Evolutionary conservation across 2,329 filamentous ascomycete genomes (phyloP), one percentile per base, ranked within the genome.

Genomic region (Ploettnerulaceae sp.): DNA sequence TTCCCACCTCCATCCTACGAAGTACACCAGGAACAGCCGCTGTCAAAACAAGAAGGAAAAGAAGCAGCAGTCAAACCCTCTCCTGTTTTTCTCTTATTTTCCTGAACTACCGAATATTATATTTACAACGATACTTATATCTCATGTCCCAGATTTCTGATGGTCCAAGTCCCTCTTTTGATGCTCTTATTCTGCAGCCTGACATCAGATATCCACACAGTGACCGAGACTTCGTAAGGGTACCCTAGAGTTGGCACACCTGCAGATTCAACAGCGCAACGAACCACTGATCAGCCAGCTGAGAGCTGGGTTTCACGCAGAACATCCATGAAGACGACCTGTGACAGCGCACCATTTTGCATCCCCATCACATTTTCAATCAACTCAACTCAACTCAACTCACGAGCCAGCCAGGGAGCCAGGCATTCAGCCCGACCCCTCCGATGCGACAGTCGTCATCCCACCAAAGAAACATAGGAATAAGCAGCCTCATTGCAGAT

Each of bases 401-500:
- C 29, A 26, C 47, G 14, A 29, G 24, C 14, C 12, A 25, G 26
- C n/a, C 39, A 31, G 28, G 41, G 39, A 42, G 39, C 39, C 39
- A 32, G 26, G 22, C 18, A 17, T 48, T 26, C 47, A 48, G 29
- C 26, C 54, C 50, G 50, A 45, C 54, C 52, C 48, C 48, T 55
- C 52, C 52, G 52, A 32, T 45, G 38, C 47, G 21, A 40, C 32
- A 51, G 42, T 53, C 55, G 52, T 58, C 56, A 57, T 55, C 52
- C 50, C 50, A 51, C 50, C 45, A 28, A 41, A 25, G 35, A 22
- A 28, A 40, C 15, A 17, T 22, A 47, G 33, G 35, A 36, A 29
- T 31, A 31, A 38, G 28, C 43, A 52, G 50, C 52, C 52, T 48
- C 42, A 47, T 48, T 40, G 29, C n/a, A 15, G 35, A 28, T 47